Evolutionary conservation across 2,329 filamentous ascomycete genomes (phyloP), one percentile per base, ranked within the genome.

Genomic region (Colletotrichum tamarilloi): DNA sequence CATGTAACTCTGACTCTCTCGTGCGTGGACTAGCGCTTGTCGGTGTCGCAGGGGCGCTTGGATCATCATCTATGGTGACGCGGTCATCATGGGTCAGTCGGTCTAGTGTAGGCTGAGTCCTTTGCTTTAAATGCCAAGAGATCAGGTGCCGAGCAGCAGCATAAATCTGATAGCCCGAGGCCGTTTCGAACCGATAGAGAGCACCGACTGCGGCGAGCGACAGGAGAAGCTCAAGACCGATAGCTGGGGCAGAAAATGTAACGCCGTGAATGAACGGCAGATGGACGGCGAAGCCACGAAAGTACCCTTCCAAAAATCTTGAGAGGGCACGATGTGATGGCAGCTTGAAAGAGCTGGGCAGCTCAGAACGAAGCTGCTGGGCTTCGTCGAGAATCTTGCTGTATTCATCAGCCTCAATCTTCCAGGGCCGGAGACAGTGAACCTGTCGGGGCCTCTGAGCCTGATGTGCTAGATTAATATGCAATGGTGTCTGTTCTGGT

Each of bases 131-230:
- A 22, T 87, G 85, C 75, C 89, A 84, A 1, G 85, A 81, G 42
- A 89, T 82, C 42, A 91, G 87, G 9, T 87, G 84, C 76, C 87
- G 89, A 12, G 88, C 87, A 14, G 87, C 87, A 77, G 88, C 87
- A 76, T 90, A 91, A 3, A 91, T 82, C 57, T 89, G 85, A 49
- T 90, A 88, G 0, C 87, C 88, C 62, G 86, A 81, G 11, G 81
- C 80, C 19, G 81, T 80, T 75, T 90, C 87, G 76, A 89, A 89
- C 32, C 86, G 81, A 76, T 86, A 86, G 42, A 85, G 80, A 1
- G 85, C 82, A 1, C 86, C 85, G 8, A 86, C 84, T 19, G 87
- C 87, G 38, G 87, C 86, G 71, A 89, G 82, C 12, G 86, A 85
- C 2, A 89, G 81, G 2, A 87, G 81, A 12, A 89, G 80, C 76